A percentile compares a stretch with the other conserved stretches of the same genome.
Evolutionary conservation across 1,139 yeast species (phyloP).

Genomic region (Blastobotrys raffinosifermentans): DNA sequence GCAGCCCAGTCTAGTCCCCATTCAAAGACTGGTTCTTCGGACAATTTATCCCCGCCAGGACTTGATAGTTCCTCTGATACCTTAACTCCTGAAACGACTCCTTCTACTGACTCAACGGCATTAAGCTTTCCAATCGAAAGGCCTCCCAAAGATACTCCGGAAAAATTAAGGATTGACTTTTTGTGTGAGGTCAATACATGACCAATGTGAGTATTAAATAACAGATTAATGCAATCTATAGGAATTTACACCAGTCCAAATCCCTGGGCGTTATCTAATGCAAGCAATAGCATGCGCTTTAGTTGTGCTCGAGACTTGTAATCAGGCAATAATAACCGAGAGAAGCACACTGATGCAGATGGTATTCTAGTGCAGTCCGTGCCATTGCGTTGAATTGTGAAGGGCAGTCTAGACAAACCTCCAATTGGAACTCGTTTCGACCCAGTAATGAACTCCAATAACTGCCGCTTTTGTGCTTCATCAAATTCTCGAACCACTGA

Average conservation of each 20-base stretch:
- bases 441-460: slow-evolving; percentile 30
- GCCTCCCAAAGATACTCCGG: not conserved
- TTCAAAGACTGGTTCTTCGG: too few species aligned
- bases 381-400: slow-evolving; percentile 22
- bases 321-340: slow-evolving; percentile 24
- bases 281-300: slow-evolving; percentile 18
- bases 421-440: slow-evolving; percentile 25
- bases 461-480: slow-evolving; percentile 14
- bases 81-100: too few species aligned
- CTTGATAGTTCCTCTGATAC: too few species aligned
- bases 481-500: slow-evolving; percentile 18
- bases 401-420: slow-evolving; percentile 16
- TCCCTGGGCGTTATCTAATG: slow-evolving; percentile 26
- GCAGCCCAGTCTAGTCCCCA: too few species aligned
- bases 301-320: slow-evolving; percentile 17
- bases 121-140: slow-evolving; percentile 2
- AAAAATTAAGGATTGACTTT: not conserved
- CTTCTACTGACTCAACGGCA: too few species aligned
- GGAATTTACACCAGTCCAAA: slow-evolving; percentile 24
- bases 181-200: not conserved
- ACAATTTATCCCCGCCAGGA: too few species aligned
- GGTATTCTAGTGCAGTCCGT: slow-evolving; percentile 21
- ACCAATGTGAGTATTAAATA: too few species aligned
- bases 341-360: slow-evolving; percentile 27
- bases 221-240: not conserved